phyloP scores from a whole-genome alignment of 805 yeast genomes.

The Candida easanensis region DNA sequence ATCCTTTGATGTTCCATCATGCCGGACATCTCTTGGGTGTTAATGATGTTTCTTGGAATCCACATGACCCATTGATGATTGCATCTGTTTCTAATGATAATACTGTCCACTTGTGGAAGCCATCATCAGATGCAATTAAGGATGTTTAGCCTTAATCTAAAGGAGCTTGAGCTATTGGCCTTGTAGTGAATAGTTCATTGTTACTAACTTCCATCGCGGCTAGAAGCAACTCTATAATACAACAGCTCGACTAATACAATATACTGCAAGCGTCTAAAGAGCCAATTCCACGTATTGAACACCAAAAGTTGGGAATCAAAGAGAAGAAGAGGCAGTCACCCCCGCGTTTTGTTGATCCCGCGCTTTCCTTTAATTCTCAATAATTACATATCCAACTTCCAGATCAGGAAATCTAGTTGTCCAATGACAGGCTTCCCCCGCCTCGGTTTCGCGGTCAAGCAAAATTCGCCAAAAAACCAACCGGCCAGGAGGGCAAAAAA shows the following conservation, averaged over 20 bases:
- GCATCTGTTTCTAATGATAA: slow-evolving; percentile 84
- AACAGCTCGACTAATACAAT: too few relatives aligned
- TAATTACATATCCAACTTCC: slow-evolving; percentile 5
- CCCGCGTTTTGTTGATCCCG: too few relatives aligned
- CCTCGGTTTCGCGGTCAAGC: slow-evolving; percentile 2
- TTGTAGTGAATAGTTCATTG: neutral
- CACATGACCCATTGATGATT: slow-evolving; percentile 63
- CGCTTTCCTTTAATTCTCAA: too few relatives aligned
- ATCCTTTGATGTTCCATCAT: slow-evolving; percentile 57
- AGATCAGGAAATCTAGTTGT: slow-evolving; percentile 8
- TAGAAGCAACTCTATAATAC: too few relatives aligned
- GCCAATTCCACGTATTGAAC: too few relatives aligned
- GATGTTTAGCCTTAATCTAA: too few relatives aligned
- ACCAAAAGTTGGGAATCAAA: too few relatives aligned
- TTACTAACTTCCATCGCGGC: too few relatives aligned
- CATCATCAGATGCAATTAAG: slow-evolving; percentile 28
- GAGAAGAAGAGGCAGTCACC: too few relatives aligned
- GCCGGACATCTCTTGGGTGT: slow-evolving; percentile 88
- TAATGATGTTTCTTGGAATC: slow-evolving; percentile 81
- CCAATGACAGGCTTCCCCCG: slow-evolving; percentile 7
- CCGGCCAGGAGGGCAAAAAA: neutral
- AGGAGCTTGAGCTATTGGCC: neutral
- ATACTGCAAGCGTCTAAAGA: too few relatives aligned
- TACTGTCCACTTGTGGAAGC: slow-evolving; percentile 84
- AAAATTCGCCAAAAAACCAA: slow-evolving; percentile 10